Conservation (phyloP, 257 asterid species). For the Solanum bulbocastanum region DNA sequence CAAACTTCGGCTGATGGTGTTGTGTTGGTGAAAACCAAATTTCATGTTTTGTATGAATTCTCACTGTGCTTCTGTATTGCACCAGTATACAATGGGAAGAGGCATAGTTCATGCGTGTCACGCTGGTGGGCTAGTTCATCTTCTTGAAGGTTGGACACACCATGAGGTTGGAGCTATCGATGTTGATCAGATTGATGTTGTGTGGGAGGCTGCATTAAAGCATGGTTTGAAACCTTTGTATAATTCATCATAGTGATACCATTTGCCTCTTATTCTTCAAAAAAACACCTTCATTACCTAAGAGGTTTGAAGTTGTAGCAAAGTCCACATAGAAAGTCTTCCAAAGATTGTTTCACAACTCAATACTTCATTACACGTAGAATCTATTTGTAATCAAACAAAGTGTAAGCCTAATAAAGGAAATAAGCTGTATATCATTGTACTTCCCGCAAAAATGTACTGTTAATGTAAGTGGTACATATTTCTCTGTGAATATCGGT, state of each 20-base stretch:
- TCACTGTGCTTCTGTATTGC: background rate
- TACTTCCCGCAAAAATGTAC: background rate
- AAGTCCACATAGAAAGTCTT: background rate
- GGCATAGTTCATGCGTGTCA: conserved; percentile 98
- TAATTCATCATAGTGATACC: background rate
- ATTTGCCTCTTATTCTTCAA: background rate
- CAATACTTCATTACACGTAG: background rate
- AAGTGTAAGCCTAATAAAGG: background rate
- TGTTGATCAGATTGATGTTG: conserved; percentile 75
- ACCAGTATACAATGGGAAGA: conserved; percentile 80
- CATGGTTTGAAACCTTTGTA: conserved; percentile 66
- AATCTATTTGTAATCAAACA: background rate
- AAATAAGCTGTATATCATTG: background rate
- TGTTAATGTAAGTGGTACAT: background rate
- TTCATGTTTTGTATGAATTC: background rate
- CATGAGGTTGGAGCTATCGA: conserved; percentile 83
- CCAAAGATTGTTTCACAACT: background rate
- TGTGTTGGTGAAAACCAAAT: background rate
- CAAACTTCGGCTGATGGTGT: background rate
- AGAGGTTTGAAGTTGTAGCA: background rate
- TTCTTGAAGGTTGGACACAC: conserved; percentile 80
- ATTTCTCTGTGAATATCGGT: background rate
- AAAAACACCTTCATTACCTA: background rate
- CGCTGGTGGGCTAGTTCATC: conserved; percentile 87
- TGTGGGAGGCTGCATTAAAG: conserved; percentile 86